phyloP scores from a whole-genome alignment of 805 yeast genomes.

The Candida chauliodis region DNA sequence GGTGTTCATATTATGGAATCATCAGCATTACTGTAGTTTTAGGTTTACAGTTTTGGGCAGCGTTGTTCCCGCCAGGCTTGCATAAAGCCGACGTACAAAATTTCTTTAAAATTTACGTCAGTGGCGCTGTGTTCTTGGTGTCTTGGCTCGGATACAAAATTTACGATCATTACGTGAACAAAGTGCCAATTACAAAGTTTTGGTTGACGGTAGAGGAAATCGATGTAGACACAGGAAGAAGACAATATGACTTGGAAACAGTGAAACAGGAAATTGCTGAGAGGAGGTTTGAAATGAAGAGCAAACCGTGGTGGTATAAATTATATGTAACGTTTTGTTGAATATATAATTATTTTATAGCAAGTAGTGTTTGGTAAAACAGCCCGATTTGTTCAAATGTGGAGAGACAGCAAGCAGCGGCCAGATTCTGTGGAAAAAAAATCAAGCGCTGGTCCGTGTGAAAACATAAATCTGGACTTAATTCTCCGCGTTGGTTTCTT shows the following conservation, averaged over 20 bases:
- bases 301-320: constrained; percentile 13
- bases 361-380: too few relatives aligned
- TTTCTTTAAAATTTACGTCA: constrained; percentile 56
- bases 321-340: constrained; percentile 17
- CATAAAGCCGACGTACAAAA: constrained; percentile 30
- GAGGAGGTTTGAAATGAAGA: constrained; percentile 21
- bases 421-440: too few relatives aligned
- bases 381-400: too few relatives aligned
- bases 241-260: constrained; percentile 51
- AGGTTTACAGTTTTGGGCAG: constrained; percentile 37
- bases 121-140: constrained; percentile 38
- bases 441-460: too few relatives aligned
- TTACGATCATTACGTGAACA: constrained; percentile 28
- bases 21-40: constrained; percentile 24
- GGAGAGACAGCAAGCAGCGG: too few relatives aligned
- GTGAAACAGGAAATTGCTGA: constrained; percentile 51
- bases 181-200: constrained; percentile 27
- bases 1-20: constrained; percentile 33
- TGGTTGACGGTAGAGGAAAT: constrained; percentile 45
- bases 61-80: constrained; percentile 30
- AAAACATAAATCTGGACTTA: too few relatives aligned
- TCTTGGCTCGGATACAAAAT: constrained; percentile 53
- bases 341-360: not conserved
- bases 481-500: too few relatives aligned
- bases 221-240: constrained; percentile 63